These are phyloP conservation scores for Lizanozyma gosingica DNA, from an alignment of 1,139 yeast genomes.

Conservation along the genomic window DNA sequence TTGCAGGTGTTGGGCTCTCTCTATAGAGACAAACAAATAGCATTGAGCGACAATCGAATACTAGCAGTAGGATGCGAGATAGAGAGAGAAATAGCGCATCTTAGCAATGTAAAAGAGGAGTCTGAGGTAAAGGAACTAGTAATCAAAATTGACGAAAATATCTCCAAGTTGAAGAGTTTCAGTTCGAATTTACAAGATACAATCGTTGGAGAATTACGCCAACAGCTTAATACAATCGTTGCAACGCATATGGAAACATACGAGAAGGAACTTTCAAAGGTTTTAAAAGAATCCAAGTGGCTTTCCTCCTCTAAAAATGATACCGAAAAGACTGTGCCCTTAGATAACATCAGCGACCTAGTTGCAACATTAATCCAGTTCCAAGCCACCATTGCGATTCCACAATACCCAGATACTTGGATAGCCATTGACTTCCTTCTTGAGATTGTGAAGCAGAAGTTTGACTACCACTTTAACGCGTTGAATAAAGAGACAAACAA, in stretches of 20 bases:
- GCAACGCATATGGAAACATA: neutral
- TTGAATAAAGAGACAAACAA: slow-evolving; percentile 52
- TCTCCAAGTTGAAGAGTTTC: neutral
- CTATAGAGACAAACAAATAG: neutral
- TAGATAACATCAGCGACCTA: neutral
- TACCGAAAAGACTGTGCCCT: neutral
- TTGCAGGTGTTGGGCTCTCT: neutral
- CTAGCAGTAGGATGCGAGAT: neutral
- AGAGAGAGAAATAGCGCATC: neutral
- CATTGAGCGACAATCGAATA: neutral
- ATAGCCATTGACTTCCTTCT: slow-evolving; percentile 54
- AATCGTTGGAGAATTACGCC: neutral
- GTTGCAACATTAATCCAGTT: slow-evolving; percentile 20
- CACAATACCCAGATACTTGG: slow-evolving; percentile 38
- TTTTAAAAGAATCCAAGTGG: neutral
- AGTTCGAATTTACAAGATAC: neutral
- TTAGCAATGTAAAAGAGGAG: neutral
- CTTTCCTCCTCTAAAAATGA: neutral
- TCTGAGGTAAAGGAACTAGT: neutral
- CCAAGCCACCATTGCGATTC: slow-evolving; percentile 24
- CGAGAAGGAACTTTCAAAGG: neutral
- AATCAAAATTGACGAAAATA: neutral
- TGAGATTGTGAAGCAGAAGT: slow-evolving; percentile 50
- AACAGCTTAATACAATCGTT: neutral
- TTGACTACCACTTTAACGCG: slow-evolving; percentile 66